Conservation (phyloP, 345 rosid species). For the Microcos paniculata region DNA sequence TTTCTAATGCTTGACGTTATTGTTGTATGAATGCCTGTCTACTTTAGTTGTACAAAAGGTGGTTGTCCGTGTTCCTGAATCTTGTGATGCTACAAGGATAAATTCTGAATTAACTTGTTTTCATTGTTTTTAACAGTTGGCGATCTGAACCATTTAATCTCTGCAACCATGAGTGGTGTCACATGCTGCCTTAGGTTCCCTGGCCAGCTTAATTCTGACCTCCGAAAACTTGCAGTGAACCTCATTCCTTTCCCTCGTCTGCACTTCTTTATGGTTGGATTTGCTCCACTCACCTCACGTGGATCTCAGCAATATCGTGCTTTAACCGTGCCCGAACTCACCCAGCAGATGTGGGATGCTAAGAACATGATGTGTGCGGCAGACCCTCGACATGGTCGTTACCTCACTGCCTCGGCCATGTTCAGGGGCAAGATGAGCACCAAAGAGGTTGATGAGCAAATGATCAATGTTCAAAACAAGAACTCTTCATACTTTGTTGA, state of each 20-base stretch:
- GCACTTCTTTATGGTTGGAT: constrained; percentile 56
- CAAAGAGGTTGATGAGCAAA: constrained; percentile 32
- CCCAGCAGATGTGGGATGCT: constrained; percentile 50
- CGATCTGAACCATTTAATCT: constrained; percentile 48
- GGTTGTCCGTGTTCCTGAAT: not conserved
- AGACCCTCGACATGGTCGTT: constrained; percentile 49
- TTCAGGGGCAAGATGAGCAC: constrained; percentile 37
- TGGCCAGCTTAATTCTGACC: constrained; percentile 55
- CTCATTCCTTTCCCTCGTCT: constrained; percentile 49
- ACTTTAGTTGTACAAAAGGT: not conserved
- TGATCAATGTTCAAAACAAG: constrained; percentile 37
- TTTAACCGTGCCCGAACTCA: constrained; percentile 41
- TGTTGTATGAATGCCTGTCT: not conserved
- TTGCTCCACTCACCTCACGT: constrained; percentile 47
- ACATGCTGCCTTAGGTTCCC: constrained; percentile 59
- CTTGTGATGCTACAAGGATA: not conserved
- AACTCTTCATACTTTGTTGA: constrained; percentile 32
- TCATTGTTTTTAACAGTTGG: constrained; percentile 31
- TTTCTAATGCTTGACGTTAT: not conserved
- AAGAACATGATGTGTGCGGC: constrained; percentile 56
- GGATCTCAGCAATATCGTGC: constrained; percentile 48
- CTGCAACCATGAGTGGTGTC: constrained; percentile 58
- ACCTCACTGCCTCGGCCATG: constrained; percentile 48
- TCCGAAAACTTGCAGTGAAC: constrained; percentile 47
- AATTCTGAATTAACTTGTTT: not conserved